A percentile compares a stretch with the other conserved stretches of the same genome.
These are phyloP conservation scores for Colletotrichum musae DNA, from an alignment of 2,329 filamentous ascomycete genomes.

Conservation along the genomic window DNA sequence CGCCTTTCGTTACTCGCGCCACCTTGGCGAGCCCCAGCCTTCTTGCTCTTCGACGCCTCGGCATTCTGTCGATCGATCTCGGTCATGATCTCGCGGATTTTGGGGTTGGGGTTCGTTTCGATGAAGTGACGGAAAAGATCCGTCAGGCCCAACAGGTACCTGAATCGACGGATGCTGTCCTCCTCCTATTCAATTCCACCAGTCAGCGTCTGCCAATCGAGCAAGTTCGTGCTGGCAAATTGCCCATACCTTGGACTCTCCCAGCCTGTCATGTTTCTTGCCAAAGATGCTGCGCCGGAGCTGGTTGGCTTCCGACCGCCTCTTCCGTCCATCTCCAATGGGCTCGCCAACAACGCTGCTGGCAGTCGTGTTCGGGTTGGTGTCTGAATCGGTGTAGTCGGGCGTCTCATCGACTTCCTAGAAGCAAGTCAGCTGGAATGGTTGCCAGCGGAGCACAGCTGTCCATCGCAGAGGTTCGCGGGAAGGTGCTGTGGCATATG, in stretches of 20 bases:
- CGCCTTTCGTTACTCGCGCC: slow-evolving; percentile 84
- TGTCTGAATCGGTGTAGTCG: slow-evolving; percentile 77
- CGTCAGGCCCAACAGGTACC: slow-evolving; percentile 93
- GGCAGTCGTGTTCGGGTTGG: slow-evolving; percentile 78
- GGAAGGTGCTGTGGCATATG: background rate
- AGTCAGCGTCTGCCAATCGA: background rate
- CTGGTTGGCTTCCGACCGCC: slow-evolving; percentile 88
- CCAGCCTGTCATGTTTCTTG: slow-evolving; percentile 92
- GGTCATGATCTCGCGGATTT: slow-evolving; percentile 92
- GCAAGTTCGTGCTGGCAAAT: background rate
- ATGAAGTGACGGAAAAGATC: slow-evolving; percentile 99
- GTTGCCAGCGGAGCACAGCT: background rate
- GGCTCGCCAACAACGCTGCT: slow-evolving; percentile 89
- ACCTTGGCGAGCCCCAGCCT: slow-evolving; percentile 83
- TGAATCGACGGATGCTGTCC: slow-evolving; percentile 93
- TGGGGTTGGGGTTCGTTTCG: slow-evolving; percentile 95
- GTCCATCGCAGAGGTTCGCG: background rate
- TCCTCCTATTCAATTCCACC: slow-evolving; percentile 76
- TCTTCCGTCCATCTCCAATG: slow-evolving; percentile 82
- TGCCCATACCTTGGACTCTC: slow-evolving; percentile 85
- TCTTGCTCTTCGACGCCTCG: slow-evolving; percentile 79
- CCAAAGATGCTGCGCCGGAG: slow-evolving; percentile 93
- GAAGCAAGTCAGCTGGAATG: slow-evolving; percentile 23
- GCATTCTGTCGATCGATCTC: slow-evolving; percentile 96
- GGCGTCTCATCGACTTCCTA: slow-evolving; percentile 76